These are phyloP conservation scores for Chlorophyllum brunneum DNA, from an alignment of 768 basidiomycete species.

Conservation along the genomic window DNA sequence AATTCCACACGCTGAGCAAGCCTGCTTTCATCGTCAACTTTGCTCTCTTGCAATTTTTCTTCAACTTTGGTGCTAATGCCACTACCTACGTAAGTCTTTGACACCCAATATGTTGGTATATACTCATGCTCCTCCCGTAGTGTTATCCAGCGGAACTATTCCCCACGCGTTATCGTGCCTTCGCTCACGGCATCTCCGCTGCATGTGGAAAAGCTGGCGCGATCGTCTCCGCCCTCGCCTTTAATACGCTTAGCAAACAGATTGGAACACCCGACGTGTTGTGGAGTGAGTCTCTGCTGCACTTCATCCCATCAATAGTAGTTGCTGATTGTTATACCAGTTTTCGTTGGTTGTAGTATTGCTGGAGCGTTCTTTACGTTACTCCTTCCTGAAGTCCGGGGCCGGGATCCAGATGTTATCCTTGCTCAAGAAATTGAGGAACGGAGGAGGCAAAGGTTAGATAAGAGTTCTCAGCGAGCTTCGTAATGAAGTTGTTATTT, in stretches of 20 bases:
- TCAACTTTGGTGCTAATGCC: slow-evolving; percentile 77
- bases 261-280: slow-evolving; percentile 64
- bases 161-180: slow-evolving; percentile 70
- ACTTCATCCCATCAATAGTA: neutral
- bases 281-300: slow-evolving; percentile 54
- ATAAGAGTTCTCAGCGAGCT: no score
- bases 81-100: slow-evolving; percentile 45
- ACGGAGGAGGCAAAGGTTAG: slow-evolving; percentile 3
- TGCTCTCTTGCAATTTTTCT: slow-evolving; percentile 74
- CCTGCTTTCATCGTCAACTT: slow-evolving; percentile 70
- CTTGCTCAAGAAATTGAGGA: slow-evolving; percentile 30
- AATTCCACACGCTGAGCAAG: slow-evolving; percentile 52
- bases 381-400: slow-evolving; percentile 37
- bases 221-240: slow-evolving; percentile 71
- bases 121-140: slow-evolving; percentile 23
- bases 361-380: slow-evolving; percentile 44
- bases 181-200: slow-evolving; percentile 73
- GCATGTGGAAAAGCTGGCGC: slow-evolving; percentile 74
- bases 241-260: slow-evolving; percentile 56
- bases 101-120: neutral
- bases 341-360: slow-evolving; percentile 65
- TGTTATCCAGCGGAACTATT: slow-evolving; percentile 78
- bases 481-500: no score
- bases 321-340: slow-evolving; percentile 26
- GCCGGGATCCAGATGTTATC: slow-evolving; percentile 34